phyloP scores from a whole-genome alignment of 2,329 filamentous ascomycete species.

The Penicillium sp. region DNA sequence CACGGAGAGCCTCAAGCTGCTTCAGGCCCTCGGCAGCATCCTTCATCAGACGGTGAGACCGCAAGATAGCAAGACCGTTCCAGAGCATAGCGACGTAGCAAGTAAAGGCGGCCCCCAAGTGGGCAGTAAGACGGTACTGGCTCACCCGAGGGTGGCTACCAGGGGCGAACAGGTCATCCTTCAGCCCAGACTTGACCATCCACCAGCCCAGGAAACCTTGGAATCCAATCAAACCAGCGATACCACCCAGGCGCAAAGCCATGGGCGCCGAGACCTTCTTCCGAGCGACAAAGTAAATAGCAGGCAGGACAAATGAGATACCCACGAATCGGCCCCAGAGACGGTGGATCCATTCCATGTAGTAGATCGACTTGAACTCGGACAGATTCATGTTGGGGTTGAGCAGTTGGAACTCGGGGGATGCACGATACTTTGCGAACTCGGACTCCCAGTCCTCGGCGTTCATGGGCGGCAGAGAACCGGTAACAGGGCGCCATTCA shows the following conservation, averaged over 20 bases:
- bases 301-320: conserved; percentile 83
- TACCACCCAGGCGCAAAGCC: conserved; percentile 75
- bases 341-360: conserved; percentile 97
- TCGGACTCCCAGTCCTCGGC: conserved; percentile 85
- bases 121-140: conserved; percentile 88
- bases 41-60: conserved; percentile 70
- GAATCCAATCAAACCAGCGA: conserved; percentile 86
- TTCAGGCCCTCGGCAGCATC: conserved; percentile 65
- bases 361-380: conserved; percentile 99
- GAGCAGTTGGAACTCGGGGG: conserved; percentile 87
- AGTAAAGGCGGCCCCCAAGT: conserved; percentile 85
- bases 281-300: conserved; percentile 82
- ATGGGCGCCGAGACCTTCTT: conserved; percentile 76
- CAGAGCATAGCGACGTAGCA: conserved; percentile 95
- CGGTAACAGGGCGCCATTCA: conserved; percentile 97
- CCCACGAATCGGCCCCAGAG: conserved; percentile 93
- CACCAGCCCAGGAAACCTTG: conserved; percentile 98
- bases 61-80: conserved; percentile 81
- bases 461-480: conserved; percentile 80
- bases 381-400: conserved; percentile 90
- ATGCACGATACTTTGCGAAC: conserved; percentile 88
- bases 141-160: conserved; percentile 89
- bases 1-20: conserved; percentile 62
- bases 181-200: conserved; percentile 98
- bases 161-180: conserved; percentile 91